These are phyloP conservation scores for Camellia sinensis DNA, from an alignment of 148 eudicot genomes.

Conservation along the genomic window DNA sequence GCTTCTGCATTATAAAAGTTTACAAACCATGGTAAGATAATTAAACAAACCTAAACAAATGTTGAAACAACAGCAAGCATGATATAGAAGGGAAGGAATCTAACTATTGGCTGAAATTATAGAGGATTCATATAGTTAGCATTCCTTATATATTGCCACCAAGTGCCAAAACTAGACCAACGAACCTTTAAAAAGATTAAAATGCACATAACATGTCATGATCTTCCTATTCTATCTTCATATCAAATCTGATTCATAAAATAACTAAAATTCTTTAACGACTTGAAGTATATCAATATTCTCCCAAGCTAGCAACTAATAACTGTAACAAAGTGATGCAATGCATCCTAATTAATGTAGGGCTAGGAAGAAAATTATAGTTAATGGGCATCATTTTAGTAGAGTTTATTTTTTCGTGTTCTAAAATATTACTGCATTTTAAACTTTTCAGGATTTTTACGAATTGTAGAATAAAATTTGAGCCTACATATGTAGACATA, in stretches of 20 bases:
- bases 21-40: background rate
- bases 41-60: background rate
- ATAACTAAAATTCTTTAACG: background rate
- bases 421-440: too few relatives aligned
- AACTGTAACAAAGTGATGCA: background rate
- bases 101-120: background rate
- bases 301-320: background rate
- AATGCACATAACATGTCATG: too few relatives aligned
- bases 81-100: background rate
- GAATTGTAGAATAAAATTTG: too few relatives aligned
- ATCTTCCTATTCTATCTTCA: too few relatives aligned
- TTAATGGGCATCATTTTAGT: background rate
- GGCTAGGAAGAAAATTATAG: background rate
- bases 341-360: background rate
- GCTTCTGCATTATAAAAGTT: constrained; percentile 36
- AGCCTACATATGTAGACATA: background rate
- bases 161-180: background rate
- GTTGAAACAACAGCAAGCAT: constrained; percentile 3
- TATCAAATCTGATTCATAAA: background rate
- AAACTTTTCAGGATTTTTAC: background rate
- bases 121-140: too few relatives aligned
- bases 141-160: background rate
- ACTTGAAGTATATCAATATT: background rate
- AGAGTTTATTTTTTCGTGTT: background rate
- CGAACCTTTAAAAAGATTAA: too few relatives aligned